These are phyloP conservation scores for Pseudoscleropodium purum DNA, from an alignment of 225 moss, liverwort and hornwort genomes.

Conservation along the genomic window DNA sequence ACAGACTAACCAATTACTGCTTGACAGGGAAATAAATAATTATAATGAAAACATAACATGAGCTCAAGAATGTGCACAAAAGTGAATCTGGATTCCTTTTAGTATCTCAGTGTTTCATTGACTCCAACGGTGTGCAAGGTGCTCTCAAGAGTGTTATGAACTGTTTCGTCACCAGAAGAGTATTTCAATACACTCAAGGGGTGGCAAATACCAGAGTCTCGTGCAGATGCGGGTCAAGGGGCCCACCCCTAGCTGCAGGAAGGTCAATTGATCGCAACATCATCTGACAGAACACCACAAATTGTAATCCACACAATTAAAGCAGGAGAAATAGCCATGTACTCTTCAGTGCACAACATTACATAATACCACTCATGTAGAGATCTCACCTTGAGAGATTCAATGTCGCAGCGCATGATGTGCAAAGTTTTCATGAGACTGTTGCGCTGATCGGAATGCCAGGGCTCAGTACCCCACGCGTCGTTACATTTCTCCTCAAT, in stretches of 20 bases:
- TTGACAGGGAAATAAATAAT: background rate
- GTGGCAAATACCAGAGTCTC: conserved; percentile 22
- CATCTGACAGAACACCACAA: conserved; percentile 13
- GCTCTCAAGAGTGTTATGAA: background rate
- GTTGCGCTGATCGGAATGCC: conserved; percentile 31
- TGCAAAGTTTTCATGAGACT: conserved; percentile 39
- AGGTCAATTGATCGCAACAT: conserved; percentile 41
- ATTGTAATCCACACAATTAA: background rate
- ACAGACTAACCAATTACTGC: background rate
- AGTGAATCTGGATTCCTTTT: background rate
- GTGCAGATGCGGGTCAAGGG: conserved; percentile 8
- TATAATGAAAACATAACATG: background rate
- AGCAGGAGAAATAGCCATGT: background rate
- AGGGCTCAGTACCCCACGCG: conserved; percentile 21
- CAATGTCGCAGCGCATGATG: conserved; percentile 42
- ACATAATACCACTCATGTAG: background rate
- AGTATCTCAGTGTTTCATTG: background rate
- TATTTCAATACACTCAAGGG: background rate
- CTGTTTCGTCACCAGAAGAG: background rate
- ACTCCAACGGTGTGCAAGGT: background rate
- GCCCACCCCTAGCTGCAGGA: conserved; percentile 11
- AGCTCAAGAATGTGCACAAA: background rate
- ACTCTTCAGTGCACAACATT: background rate
- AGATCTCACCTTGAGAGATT: conserved; percentile 28
- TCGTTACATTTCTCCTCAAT: conserved; percentile 12